phyloP scores from a whole-genome alignment of 106 monocot species.

The Apostasia shenzhenica region DNA sequence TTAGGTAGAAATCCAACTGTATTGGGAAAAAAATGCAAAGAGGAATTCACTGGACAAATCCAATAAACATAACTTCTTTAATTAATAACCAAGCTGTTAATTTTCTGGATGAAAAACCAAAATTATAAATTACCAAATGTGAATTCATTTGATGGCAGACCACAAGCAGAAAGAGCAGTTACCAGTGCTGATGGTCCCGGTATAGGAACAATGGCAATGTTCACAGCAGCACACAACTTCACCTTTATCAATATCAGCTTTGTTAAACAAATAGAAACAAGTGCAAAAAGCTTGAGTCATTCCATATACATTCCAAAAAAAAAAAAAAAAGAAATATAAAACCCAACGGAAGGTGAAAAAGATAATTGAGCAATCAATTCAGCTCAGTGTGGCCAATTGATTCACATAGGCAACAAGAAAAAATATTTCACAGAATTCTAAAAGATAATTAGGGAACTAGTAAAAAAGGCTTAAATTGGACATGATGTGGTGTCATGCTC shows the following conservation, averaged over 20 bases:
- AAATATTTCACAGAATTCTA: too few species aligned
- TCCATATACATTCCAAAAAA: too few species aligned
- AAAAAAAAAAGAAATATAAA: too few species aligned
- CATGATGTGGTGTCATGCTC: too few species aligned
- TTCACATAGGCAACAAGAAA: too few species aligned
- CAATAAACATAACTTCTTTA: not conserved
- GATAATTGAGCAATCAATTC: too few species aligned
- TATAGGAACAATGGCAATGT: constrained; percentile 72
- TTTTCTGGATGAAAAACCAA: not conserved
- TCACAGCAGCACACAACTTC: constrained; percentile 57
- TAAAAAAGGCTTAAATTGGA: too few species aligned
- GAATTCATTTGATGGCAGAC: constrained; percentile 76
- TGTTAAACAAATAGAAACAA: too few species aligned
- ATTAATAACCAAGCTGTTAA: not conserved
- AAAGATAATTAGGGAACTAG: too few species aligned
- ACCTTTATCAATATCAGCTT: constrained; percentile 28
- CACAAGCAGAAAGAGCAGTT: constrained; percentile 91
- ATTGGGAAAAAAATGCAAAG: constrained; percentile 9
- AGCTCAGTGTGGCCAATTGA: too few species aligned
- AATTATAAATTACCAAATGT: constrained; percentile 66
- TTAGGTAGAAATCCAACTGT: constrained; percentile 98
- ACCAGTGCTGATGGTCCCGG: constrained; percentile 88
- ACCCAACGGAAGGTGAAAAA: too few species aligned
- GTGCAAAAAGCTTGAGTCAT: too few species aligned
- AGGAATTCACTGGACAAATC: not conserved